Evolutionary conservation across 345 rosid species (phyloP).

Genomic region (Acer negundo): DNA sequence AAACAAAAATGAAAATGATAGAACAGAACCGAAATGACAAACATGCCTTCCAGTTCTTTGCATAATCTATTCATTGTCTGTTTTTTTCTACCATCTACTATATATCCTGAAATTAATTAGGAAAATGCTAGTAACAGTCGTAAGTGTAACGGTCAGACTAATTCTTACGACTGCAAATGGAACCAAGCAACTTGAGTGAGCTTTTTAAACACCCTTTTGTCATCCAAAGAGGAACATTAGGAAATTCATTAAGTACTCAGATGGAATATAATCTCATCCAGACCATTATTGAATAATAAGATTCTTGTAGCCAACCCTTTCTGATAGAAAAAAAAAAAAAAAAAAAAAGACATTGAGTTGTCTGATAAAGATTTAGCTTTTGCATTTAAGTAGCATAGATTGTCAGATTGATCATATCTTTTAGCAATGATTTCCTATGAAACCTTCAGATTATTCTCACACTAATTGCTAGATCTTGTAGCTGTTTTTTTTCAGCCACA

Average conservation of each 20-base stretch:
- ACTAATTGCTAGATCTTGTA: not conserved
- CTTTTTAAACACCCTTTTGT: not conserved
- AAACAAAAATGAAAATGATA: not conserved
- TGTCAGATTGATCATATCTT: not conserved
- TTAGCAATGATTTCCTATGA: not conserved
- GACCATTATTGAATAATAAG: too few species aligned
- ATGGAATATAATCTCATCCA: slow-evolving; percentile 12
- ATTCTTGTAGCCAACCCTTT: slow-evolving; percentile 4
- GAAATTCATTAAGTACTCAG: not conserved
- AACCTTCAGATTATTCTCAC: slow-evolving; percentile 3
- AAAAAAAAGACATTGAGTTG: slow-evolving; percentile 13
- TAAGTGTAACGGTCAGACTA: not conserved
- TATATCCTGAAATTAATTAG: too few species aligned
- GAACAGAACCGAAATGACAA: not conserved
- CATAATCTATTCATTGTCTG: too few species aligned
- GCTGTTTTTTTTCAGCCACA: not conserved
- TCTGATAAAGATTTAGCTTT: slow-evolving; percentile 22
- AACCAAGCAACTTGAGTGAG: not conserved
- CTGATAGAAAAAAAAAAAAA: not conserved
- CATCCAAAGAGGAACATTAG: not conserved
- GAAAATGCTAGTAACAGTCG: too few species aligned
- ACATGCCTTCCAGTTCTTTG: not conserved
- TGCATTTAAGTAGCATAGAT: slow-evolving; percentile 18
- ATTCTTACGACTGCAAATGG: not conserved
- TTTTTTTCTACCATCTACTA: too few species aligned